Evolutionary conservation across 139 green algal genomes (phyloP), one percentile per base, ranked within the genome.

Genomic region (Closterium sp.): DNA sequence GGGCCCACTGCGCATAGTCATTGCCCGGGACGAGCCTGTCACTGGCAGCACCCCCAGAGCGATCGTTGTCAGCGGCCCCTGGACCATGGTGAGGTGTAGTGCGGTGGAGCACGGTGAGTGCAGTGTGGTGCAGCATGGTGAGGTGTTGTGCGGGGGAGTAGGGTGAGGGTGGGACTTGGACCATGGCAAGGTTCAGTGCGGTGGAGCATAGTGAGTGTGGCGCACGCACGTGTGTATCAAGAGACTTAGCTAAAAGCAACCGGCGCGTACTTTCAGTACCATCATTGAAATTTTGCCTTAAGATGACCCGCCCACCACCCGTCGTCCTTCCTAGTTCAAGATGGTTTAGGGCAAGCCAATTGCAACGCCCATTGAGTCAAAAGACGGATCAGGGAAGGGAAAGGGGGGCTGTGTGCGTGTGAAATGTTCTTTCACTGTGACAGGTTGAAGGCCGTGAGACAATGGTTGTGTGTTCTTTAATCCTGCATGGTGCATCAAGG

Each of bases 1-100:
- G 7, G 90, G 90, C 28, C 84, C 90, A 25, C 36, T 92, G 25
- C 33, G 84, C 2, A 43, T 92, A 32, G 81, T 36, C 76, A 87
- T 92, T 2, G 33, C 90, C 0, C 34, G n/a, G 81, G 84, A 91
- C 33, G 90, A 92, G 32, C 21, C 31, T 10, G 84, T 32, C 25
- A n/a, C 87, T 85, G 16, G 21, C 81, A 86, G 9, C 30, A 31
- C 86, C 86, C 64, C 66, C 87, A 28, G 30, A 31, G 25, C 33
- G n/a, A 66, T 92, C 8, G 86, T 91, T 30, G 90, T 92, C 34
- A 92, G 86, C 86, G 90, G 90, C 33, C 85, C 90, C 5, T 91
- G 86, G 55, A 35, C 90, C 21, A 32, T 91, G 36, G 88, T 91
- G 30, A 91, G 88, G 31, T 88, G 31, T 36, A 30, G 84, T 88